Percentiles rank a stretch among this genome's conserved stretches.
Evolutionary conservation across 2,329 filamentous ascomycete species (phyloP).

Genomic region (Pseudocercospora fijiensis): DNA sequence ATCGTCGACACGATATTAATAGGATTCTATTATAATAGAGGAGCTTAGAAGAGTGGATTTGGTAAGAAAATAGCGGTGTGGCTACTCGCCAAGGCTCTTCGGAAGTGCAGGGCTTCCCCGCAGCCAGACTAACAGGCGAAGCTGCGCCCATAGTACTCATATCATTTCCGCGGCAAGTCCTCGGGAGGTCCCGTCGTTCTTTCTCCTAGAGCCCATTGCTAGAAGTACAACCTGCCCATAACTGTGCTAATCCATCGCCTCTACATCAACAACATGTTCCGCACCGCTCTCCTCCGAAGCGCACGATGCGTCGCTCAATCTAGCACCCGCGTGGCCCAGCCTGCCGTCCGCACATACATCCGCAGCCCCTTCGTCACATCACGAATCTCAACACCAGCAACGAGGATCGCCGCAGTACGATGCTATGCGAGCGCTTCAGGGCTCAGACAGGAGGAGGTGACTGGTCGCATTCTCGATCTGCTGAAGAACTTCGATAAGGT

Average conservation of each 20-base stretch:
- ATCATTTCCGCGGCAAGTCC: neutral
- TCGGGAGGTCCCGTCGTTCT: neutral
- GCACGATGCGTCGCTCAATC: constrained; percentile 55
- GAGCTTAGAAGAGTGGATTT: no score
- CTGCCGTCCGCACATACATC: constrained; percentile 48
- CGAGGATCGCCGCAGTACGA: constrained; percentile 68
- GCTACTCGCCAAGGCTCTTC: no score
- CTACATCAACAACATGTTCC: constrained; percentile 68
- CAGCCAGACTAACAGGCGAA: no score
- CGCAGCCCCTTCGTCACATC: constrained; percentile 60
- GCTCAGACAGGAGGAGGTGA: constrained; percentile 78
- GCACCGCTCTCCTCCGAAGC: constrained; percentile 78
- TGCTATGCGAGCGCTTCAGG: constrained; percentile 82
- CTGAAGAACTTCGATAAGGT: constrained; percentile 98
- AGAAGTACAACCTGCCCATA: neutral
- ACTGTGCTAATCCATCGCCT: neutral
- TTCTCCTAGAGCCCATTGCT: neutral
- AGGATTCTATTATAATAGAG: no score
- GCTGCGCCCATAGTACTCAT: neutral
- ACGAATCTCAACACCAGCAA: constrained; percentile 61
- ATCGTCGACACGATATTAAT: no score
- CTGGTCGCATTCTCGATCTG: constrained; percentile 88
- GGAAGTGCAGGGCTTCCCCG: no score
- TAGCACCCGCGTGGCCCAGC: constrained; percentile 53
- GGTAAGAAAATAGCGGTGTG: no score